A percentile compares a stretch with the other conserved stretches of the same genome.
phyloP scores from a whole-genome alignment of 768 basidiomycete genomes.

The Rhizopogon vesiculosus region DNA sequence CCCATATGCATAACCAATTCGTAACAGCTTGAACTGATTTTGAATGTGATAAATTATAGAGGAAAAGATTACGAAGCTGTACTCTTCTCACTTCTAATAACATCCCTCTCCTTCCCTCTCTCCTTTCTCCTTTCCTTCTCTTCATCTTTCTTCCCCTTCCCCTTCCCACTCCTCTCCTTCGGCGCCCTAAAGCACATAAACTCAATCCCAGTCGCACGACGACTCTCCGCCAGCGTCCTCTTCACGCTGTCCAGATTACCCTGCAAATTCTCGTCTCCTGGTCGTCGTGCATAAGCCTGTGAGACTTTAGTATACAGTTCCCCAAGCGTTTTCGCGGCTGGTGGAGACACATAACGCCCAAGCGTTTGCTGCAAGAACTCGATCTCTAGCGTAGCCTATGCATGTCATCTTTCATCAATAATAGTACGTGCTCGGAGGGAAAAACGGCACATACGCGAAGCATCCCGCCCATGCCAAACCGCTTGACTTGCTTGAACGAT shows the following conservation, averaged over 20 bases:
- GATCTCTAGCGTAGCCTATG: conserved; percentile 94
- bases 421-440: neutral
- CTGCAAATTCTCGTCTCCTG: conserved; percentile 85
- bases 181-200: conserved; percentile 89
- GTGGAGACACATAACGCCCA: conserved; percentile 77
- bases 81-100: neutral
- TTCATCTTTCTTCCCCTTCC: neutral
- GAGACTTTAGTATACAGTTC: conserved; percentile 95
- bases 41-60: neutral
- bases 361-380: conserved; percentile 99
- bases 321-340: conserved; percentile 79
- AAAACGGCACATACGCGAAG: conserved; percentile 60
- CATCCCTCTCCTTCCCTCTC: conserved; percentile 4
- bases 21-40: neutral
- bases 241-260: conserved; percentile 86
- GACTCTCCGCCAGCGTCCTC: conserved; percentile 81
- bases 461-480: conserved; percentile 99
- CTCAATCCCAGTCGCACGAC: conserved; percentile 89
- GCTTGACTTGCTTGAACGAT: conserved; percentile 84
- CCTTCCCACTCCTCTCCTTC: conserved; percentile 34
- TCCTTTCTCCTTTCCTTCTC: conserved; percentile 8
- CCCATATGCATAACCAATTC: too few species aligned
- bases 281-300: conserved; percentile 81
- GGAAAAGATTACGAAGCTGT: neutral
- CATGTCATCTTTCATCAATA: neutral